A percentile compares a stretch with the other conserved stretches of the same genome.
Conservation (phyloP, 768 basidiomycete genomes). For the Russula sp. region DNA sequence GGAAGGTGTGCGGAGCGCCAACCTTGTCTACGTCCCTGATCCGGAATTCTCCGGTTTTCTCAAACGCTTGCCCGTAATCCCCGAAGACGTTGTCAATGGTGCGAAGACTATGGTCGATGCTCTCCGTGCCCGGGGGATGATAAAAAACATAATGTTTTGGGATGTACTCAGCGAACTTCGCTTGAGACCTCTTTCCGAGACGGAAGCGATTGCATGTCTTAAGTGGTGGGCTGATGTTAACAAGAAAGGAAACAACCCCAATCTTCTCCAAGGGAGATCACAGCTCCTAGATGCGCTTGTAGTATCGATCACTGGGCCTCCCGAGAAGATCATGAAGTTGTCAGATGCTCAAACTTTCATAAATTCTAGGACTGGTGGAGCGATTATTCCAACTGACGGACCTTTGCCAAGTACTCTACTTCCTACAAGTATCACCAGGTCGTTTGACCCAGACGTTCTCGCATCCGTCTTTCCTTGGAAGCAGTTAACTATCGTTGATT, state of each 20-base stretch:
- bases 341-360: conserved; percentile 66
- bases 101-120: conserved; percentile 56
- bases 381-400: conserved; percentile 61
- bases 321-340: conserved; percentile 61
- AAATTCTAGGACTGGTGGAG: conserved; percentile 51
- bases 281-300: conserved; percentile 71
- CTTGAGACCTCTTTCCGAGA: conserved; percentile 57
- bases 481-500: conserved; percentile 70
- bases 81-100: conserved; percentile 49
- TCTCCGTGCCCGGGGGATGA: conserved; percentile 55
- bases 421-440: conserved; percentile 57
- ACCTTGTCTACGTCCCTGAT: conserved; percentile 69
- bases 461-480: conserved; percentile 61
- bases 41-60: conserved; percentile 67
- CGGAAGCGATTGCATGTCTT: conserved; percentile 76
- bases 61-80: conserved; percentile 68
- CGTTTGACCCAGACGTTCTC: conserved; percentile 49
- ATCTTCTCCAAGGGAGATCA: conserved; percentile 42
- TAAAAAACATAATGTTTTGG: conserved; percentile 68
- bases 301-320: conserved; percentile 38
- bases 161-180: conserved; percentile 81
- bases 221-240: conserved; percentile 74
- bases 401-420: conserved; percentile 73
- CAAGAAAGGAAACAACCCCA: conserved; percentile 32
- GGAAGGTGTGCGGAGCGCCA: conserved; percentile 59